A percentile compares a stretch with the other conserved stretches of the same genome.
These are phyloP conservation scores for Patellifolia procumbens DNA, from an alignment of 179 eudicot species.

Conservation along the genomic window DNA sequence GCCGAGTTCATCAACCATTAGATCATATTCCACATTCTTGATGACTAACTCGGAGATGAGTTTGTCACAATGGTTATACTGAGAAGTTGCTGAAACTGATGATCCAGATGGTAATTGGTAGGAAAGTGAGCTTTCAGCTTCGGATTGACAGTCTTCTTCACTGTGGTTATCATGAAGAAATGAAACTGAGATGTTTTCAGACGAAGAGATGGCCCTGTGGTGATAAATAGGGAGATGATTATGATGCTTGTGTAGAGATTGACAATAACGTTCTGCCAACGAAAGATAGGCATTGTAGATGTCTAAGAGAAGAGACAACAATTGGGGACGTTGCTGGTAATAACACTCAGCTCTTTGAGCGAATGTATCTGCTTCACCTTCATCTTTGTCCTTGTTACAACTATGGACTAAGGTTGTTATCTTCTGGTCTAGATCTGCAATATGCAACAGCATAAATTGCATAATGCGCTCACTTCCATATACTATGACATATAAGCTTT, in stretches of 20 bases:
- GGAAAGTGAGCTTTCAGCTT: conserved; percentile 63
- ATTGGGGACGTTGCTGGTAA: conserved; percentile 64
- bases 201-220: conserved; percentile 13
- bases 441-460: no score
- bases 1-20: conserved; percentile 45
- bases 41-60: conserved; percentile 53
- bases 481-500: not conserved
- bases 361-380: conserved; percentile 44
- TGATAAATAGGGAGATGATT: not conserved
- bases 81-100: not conserved
- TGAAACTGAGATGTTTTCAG: conserved; percentile 26
- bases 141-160: conserved; percentile 36
- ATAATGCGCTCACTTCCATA: not conserved
- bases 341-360: conserved; percentile 67
- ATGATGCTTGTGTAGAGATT: conserved; percentile 46
- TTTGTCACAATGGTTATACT: conserved; percentile 19
- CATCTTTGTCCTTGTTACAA: conserved; percentile 30
- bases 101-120: conserved; percentile 33
- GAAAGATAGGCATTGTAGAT: conserved; percentile 60
- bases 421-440: conserved; percentile 60
- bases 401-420: conserved; percentile 29
- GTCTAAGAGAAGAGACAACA: conserved; percentile 53
- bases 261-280: conserved; percentile 59
- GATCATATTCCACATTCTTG: conserved; percentile 52
- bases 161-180: conserved; percentile 17